Conservation (phyloP, 108 stramenopile species). For the Aurantiochytrium sp. region DNA sequence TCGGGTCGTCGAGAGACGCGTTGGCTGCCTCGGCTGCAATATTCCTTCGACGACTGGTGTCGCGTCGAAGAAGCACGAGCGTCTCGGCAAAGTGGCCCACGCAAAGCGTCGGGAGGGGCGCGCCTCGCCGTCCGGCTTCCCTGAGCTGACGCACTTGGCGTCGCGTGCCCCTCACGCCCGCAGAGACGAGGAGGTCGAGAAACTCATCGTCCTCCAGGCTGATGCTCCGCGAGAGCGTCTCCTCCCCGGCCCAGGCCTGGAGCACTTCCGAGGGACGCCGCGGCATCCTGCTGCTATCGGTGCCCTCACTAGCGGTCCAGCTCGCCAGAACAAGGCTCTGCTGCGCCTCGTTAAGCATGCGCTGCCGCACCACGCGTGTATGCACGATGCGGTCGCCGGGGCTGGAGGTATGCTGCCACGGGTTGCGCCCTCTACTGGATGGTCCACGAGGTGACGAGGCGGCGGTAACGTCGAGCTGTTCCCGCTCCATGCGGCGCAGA, state of each 20-base stretch:
- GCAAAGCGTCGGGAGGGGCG: neutral
- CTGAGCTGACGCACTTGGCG: neutral
- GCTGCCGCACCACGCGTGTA: neutral
- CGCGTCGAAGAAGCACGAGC: neutral
- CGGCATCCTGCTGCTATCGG: neutral
- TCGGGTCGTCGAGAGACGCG: too few relatives aligned
- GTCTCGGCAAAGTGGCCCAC: neutral
- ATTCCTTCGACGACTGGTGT: neutral
- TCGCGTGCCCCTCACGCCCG: neutral
- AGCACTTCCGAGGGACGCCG: neutral
- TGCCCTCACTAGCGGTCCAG: neutral
- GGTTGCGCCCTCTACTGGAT: too few relatives aligned
- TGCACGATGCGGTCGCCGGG: neutral
- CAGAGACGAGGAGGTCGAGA: neutral
- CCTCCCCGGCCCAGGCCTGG: neutral
- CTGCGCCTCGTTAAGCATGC: neutral
- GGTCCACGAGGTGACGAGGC: too few relatives aligned
- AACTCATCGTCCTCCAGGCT: neutral
- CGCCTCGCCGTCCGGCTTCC: neutral
- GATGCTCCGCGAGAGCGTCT: neutral
- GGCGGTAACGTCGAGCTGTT: neutral
- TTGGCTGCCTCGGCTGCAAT: too few relatives aligned
- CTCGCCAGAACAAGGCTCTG: neutral
- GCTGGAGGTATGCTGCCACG: neutral
- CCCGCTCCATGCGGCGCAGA: neutral